These are phyloP conservation scores for Boletus bicolor DNA, from an alignment of 768 basidiomycete species.

Conservation along the genomic window DNA sequence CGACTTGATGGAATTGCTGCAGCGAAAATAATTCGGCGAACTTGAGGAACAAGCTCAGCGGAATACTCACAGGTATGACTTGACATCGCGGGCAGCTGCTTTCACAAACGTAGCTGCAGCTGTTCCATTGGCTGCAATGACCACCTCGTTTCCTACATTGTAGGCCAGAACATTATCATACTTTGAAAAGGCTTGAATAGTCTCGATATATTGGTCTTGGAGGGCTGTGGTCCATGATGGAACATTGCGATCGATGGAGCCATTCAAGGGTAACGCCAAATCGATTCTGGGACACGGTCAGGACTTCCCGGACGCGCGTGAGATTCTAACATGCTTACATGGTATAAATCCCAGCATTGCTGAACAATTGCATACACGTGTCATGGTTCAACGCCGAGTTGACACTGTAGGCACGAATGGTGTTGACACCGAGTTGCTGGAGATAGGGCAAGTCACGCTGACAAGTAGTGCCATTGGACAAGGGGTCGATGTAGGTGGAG, in stretches of 20 bases:
- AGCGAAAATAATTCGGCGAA: background rate
- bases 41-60: background rate
- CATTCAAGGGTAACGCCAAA: constrained; percentile 79
- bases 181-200: constrained; percentile 75
- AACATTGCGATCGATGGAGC: constrained; percentile 69
- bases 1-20: constrained; percentile 61
- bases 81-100: constrained; percentile 86
- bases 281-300: constrained; percentile 60
- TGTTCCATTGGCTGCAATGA: constrained; percentile 51
- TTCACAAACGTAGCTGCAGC: constrained; percentile 77
- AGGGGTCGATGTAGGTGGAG: constrained; percentile 74
- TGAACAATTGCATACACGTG: constrained; percentile 76
- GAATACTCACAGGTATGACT: constrained; percentile 71
- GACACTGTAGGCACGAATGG: constrained; percentile 84
- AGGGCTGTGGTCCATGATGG: constrained; percentile 83
- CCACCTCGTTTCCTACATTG: constrained; percentile 88
- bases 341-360: constrained; percentile 79
- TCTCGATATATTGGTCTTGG: constrained; percentile 72
- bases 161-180: constrained; percentile 89
- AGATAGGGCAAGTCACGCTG: constrained; percentile 77
- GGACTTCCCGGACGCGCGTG: constrained; percentile 1
- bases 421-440: constrained; percentile 72
- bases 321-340: constrained; percentile 52
- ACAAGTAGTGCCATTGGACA: constrained; percentile 66
- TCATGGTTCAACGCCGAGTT: constrained; percentile 83